Conservation (phyloP, 2,329 filamentous ascomycete genomes). For the Mariannaea sp. region DNA sequence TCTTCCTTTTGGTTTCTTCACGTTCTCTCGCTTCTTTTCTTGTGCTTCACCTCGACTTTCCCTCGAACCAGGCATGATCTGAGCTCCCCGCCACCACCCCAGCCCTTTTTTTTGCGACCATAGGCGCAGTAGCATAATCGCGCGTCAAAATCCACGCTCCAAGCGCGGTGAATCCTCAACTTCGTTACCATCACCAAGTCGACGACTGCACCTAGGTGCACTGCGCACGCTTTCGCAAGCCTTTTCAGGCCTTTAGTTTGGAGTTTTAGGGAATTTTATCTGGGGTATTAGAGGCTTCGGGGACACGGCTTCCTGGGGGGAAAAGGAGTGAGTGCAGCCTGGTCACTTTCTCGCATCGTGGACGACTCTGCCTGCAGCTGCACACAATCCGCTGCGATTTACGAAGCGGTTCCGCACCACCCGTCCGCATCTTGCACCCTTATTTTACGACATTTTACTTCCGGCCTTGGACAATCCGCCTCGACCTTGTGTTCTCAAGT, state of each 20-base stretch:
- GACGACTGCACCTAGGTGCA: conserved; percentile 18
- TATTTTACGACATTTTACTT: conserved; percentile 6
- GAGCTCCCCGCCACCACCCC: conserved; percentile 37
- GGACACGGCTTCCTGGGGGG: conserved; percentile 1
- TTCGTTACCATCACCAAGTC: conserved; percentile 23
- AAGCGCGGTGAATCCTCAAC: conserved; percentile 36
- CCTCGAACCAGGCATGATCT: conserved; percentile 33
- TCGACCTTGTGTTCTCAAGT: conserved; percentile 9
- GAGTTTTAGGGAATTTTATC: conserved; percentile 16
- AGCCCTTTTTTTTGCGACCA: conserved; percentile 29
- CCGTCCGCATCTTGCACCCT: conserved; percentile 13
- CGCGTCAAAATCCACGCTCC: conserved; percentile 40
- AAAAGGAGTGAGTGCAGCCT: conserved; percentile 29
- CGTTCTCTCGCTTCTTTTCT: conserved; percentile 4
- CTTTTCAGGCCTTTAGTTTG: conserved; percentile 17
- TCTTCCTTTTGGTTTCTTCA: conserved; percentile 17
- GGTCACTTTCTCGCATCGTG: conserved; percentile 31
- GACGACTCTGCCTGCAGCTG: conserved; percentile 13
- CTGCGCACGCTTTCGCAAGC: conserved; percentile 15
- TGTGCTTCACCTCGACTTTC: conserved; percentile 15
- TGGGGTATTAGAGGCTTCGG: conserved; percentile 3
- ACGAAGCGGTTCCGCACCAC: background rate
- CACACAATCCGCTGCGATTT: conserved; percentile 9
- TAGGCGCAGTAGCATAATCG: conserved; percentile 41
- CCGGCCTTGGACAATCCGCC: background rate